Percentiles rank a stretch among this genome's conserved stretches.
phyloP scores from a whole-genome alignment of 192 early-diverging fungal genomes.

The Dissophora ornata region DNA sequence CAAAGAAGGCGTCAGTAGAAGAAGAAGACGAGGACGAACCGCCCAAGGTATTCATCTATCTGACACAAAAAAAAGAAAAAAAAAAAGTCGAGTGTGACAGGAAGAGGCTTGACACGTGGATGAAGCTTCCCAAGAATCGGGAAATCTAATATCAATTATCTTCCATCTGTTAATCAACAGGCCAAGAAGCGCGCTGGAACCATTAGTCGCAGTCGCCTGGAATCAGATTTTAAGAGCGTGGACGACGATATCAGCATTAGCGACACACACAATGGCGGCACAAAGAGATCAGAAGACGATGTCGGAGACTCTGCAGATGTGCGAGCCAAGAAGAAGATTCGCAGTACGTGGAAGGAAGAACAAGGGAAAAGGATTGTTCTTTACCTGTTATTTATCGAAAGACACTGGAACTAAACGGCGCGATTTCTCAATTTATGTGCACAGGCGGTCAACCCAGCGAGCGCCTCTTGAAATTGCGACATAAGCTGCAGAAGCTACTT shows the following conservation, averaged over 20 bases:
- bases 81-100: too few relatives aligned
- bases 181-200: slow-evolving; percentile 4
- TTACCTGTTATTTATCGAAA: too few relatives aligned
- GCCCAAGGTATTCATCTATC: slow-evolving; percentile 41
- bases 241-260: slow-evolving; percentile 21
- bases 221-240: slow-evolving; percentile 35
- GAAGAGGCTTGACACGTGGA: too few relatives aligned
- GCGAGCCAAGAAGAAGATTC: slow-evolving; percentile 30
- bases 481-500: slow-evolving; percentile 55
- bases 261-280: slow-evolving; percentile 13
- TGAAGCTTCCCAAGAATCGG: too few relatives aligned
- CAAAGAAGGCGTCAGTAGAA: slow-evolving; percentile 9
- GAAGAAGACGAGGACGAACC: slow-evolving; percentile 14
- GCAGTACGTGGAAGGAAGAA: slow-evolving; percentile 28
- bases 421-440: neutral
- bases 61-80: neutral
- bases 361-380: too few relatives aligned
- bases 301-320: slow-evolving; percentile 20
- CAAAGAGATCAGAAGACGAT: slow-evolving; percentile 32
- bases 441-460: slow-evolving; percentile 44
- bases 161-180: neutral
- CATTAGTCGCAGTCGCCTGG: slow-evolving; percentile 19
- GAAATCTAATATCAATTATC: neutral
- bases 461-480: slow-evolving; percentile 45
- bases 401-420: too few relatives aligned